Evolutionary conservation across 2,329 filamentous ascomycete species (phyloP).

Genomic region (Nemania serpens): DNA sequence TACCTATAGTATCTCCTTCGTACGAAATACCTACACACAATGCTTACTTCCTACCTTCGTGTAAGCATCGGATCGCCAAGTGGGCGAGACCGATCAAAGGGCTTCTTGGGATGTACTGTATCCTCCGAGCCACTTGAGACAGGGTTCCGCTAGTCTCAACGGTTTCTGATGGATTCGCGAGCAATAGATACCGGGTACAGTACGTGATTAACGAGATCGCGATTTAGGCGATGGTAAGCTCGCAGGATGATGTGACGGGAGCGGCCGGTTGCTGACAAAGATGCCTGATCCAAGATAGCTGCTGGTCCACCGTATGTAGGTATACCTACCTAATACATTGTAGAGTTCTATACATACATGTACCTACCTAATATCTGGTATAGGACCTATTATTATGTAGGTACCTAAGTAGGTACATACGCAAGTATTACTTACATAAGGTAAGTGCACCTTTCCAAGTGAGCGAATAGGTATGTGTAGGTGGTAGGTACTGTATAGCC

Average conservation of each 20-base stretch:
- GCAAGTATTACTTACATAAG: too few relatives aligned
- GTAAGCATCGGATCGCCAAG: slow-evolving; percentile 25
- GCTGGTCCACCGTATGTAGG: neutral
- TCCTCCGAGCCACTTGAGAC: slow-evolving; percentile 26
- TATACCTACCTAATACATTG: too few relatives aligned
- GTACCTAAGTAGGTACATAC: neutral
- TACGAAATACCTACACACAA: slow-evolving; percentile 1
- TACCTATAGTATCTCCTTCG: too few relatives aligned
- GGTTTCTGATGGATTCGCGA: slow-evolving; percentile 20
- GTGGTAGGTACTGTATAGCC: too few relatives aligned
- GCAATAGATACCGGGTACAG: slow-evolving; percentile 20
- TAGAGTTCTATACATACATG: too few relatives aligned
- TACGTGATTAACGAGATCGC: slow-evolving; percentile 22
- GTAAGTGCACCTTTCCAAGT: too few relatives aligned
- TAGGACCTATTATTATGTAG: too few relatives aligned
- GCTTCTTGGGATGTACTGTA: slow-evolving; percentile 18
- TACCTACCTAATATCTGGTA: too few relatives aligned
- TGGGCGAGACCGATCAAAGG: slow-evolving; percentile 14
- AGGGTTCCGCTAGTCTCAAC: slow-evolving; percentile 20
- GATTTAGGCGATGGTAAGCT: slow-evolving; percentile 17
- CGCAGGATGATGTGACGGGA: slow-evolving; percentile 20
- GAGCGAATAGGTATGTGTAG: neutral
- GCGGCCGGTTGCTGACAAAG: slow-evolving; percentile 20
- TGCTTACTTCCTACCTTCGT: slow-evolving; percentile 14
- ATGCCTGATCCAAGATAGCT: slow-evolving; percentile 1